A percentile compares a stretch with the other conserved stretches of the same genome.
These are phyloP conservation scores for Corchorus olitorius DNA, from an alignment of 345 rosid genomes.

Conservation along the genomic window DNA sequence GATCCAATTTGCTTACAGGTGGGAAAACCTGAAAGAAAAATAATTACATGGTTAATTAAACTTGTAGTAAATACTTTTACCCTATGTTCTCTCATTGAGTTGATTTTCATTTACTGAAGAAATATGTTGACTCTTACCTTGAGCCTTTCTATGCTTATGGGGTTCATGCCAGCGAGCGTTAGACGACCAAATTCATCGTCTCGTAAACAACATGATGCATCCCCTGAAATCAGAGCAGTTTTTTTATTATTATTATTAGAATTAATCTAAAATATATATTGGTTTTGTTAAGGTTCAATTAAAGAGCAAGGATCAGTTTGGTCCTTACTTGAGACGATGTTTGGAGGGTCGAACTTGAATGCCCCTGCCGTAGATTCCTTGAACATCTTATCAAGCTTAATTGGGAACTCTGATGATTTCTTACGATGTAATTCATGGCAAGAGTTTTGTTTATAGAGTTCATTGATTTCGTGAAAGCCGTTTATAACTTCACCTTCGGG, in stretches of 20 bases:
- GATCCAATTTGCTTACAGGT: constrained; percentile 64
- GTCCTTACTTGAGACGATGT: not conserved
- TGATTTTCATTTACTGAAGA: not conserved
- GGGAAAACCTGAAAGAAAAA: constrained; percentile 45
- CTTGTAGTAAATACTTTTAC: not conserved
- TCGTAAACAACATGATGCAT: constrained; percentile 17
- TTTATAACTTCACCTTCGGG: not conserved
- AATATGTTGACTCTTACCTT: not conserved
- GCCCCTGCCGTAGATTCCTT: not conserved
- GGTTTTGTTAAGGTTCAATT: not conserved
- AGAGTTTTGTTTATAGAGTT: not conserved
- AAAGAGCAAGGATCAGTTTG: not conserved
- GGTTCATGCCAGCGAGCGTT: constrained; percentile 22
- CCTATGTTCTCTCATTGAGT: not conserved
- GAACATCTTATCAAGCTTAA: not conserved
- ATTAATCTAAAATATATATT: not conserved
- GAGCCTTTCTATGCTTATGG: constrained; percentile 23
- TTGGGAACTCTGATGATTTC: not conserved
- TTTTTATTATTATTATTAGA: not conserved
- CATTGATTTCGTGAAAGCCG: not conserved
- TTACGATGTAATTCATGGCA: not conserved
- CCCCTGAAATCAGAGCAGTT: not conserved
- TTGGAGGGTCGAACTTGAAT: constrained; percentile 7
- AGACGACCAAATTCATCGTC: constrained; percentile 27
- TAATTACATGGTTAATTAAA: not conserved